These are phyloP conservation scores for Graphilbum ipis-grandicollis DNA, from an alignment of 2,329 filamentous ascomycete species.

Conservation along the genomic window DNA sequence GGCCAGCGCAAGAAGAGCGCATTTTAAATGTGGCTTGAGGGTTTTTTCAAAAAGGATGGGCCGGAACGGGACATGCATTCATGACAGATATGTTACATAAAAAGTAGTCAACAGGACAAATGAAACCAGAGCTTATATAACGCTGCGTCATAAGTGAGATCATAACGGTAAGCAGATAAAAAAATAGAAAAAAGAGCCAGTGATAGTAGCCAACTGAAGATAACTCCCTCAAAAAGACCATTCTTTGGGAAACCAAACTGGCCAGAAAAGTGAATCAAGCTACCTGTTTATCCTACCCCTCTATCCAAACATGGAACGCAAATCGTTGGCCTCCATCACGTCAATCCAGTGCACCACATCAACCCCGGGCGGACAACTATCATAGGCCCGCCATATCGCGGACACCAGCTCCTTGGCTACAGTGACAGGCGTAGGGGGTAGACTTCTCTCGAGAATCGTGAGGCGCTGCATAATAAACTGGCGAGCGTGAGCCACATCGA, in stretches of 20 bases:
- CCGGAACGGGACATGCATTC: background rate
- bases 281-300: too few relatives aligned
- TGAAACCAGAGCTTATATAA: background rate
- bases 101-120: background rate
- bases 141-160: too few relatives aligned
- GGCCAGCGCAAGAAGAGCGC: constrained; percentile 3
- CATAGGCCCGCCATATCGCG: constrained; percentile 21
- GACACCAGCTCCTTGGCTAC: constrained; percentile 21
- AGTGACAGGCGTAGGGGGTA: constrained; percentile 20
- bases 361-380: constrained; percentile 13
- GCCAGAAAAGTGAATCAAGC: too few relatives aligned
- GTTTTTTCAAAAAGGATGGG: background rate
- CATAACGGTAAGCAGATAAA: too few relatives aligned
- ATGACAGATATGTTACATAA: background rate
- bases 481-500: constrained; percentile 16
- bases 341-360: constrained; percentile 20
- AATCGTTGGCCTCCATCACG: constrained; percentile 15
- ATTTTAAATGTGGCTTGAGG: background rate
- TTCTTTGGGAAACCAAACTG: too few relatives aligned
- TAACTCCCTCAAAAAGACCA: too few relatives aligned
- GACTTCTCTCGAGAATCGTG: constrained; percentile 18
- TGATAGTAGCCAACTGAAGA: too few relatives aligned
- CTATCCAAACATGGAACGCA: constrained; percentile 6
- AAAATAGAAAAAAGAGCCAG: too few relatives aligned
- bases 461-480: constrained; percentile 19